Base-by-base conservation (phyloP, 2,329 filamentous ascomycete genomes). In the Aspergillus aculeatus region DNA sequence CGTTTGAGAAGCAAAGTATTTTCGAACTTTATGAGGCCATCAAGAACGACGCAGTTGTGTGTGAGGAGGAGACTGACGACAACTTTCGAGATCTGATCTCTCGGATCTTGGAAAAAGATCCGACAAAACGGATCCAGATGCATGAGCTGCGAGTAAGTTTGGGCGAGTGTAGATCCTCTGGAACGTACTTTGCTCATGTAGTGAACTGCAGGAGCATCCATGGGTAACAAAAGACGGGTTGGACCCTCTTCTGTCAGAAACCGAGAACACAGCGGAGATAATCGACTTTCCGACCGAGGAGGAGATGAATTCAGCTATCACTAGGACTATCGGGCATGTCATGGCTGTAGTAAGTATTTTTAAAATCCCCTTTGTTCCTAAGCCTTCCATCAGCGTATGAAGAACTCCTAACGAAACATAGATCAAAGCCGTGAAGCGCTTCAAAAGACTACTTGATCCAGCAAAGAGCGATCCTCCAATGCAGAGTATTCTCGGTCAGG, bases 11-110 rank as follows among this genome's bases (percentile, higher is more conserved):
- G 58, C 81, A 85, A 5, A 87, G 86, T 19, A 87, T 97, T 61
- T 81, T 97, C 58, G 93, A 96, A 54, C 85, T 98, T 63, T 98
- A 96, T 72, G 88, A 96, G 60, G 87, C 92, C 5, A 98, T 99
- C 76, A 89, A 89, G 65, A 84, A 82, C 31, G 89, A 96, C 47
- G 75, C 85, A 3, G 76, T 89, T 0, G 74, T 82, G 16, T 79
- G 94, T 24, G 86, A 88, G 0, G 78, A 81, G 0, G 86, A 87
- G 58, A 84, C 87, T 62, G 85, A 90, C 61, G 80, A 85, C 0
- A 80, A 85, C 23, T 92, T 98, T 68, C 82, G 82, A 44, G 89
- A 97, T 73, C 74, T 99, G 35, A 89, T 99, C 72, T 70, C 71
- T 6, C 84, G 78, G 62, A 79, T 98, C 16, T 76, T 99, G 57